Conservation (phyloP, 805 yeast genomes). For the Yamadazyma laniorum region DNA sequence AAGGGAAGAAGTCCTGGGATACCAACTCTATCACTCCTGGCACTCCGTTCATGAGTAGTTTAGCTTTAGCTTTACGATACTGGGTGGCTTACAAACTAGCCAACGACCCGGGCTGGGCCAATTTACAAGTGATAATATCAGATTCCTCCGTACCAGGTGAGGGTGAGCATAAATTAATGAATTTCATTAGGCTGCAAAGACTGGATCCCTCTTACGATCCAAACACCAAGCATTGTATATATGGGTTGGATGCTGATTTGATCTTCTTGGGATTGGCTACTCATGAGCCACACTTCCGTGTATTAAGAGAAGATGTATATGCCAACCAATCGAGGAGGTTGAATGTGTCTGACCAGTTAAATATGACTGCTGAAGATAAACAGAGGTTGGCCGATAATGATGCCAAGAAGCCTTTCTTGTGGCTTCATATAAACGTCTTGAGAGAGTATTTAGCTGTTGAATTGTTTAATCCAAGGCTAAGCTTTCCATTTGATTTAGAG, state of each 20-base stretch:
- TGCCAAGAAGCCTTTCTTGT: conserved; percentile 78
- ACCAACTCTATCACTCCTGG: conserved; percentile 98
- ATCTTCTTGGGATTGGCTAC: conserved; percentile 95
- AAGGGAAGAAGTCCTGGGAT: conserved; percentile 84
- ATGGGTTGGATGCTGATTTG: conserved; percentile 96
- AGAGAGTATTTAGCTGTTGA: conserved; percentile 88
- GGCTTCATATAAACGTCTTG: conserved; percentile 86
- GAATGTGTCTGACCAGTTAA: conserved; percentile 48
- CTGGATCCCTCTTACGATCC: conserved; percentile 85
- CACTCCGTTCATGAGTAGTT: conserved; percentile 92
- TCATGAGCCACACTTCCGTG: conserved; percentile 95
- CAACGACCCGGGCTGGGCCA: conserved; percentile 91
- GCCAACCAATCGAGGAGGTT: conserved; percentile 62
- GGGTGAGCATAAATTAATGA: conserved; percentile 99
- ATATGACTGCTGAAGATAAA: conserved; percentile 60
- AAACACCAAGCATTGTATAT: conserved; percentile 92
- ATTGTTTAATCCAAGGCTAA: conserved; percentile 62
- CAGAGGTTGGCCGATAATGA: conserved; percentile 41
- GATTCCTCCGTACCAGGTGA: conserved; percentile 99
- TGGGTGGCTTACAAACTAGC: conserved; percentile 91
- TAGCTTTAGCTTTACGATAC: conserved; percentile 79
- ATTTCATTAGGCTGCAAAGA: conserved; percentile 86
- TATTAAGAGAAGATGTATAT: conserved; percentile 94
- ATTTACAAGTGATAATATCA: conserved; percentile 82
- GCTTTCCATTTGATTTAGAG: conserved; percentile 82